Evolutionary conservation across 202 grass and related monocot genomes (phyloP), one percentile per base, ranked within the genome.

Genomic region (Bolboschoenoplectus hybrid): DNA sequence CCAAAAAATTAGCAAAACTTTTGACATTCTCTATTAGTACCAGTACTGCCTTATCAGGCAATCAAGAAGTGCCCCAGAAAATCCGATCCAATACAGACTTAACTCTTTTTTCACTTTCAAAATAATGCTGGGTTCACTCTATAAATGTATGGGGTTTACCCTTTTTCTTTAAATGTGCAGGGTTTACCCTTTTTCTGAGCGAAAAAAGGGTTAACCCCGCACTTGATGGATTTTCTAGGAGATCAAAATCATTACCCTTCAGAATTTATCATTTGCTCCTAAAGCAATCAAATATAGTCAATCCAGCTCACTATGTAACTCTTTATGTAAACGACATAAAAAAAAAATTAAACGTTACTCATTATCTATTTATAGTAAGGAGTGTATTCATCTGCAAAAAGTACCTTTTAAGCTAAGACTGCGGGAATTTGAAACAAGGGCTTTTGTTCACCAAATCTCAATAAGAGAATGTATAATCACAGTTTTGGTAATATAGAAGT

Each of bases 1-100:
- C 44, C 41, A 71, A 71, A 71, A 41, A 64, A 9, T 64, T 11
- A 34, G n/a, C 62, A 71, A 71, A 70, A 71, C n/a, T 71, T 14
- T 39, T 14, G 39, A 10, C 64, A 67, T 38, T 0, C 35, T 9
- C 35, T 11, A 38, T 38, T 45, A 19, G 38, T n/a, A 26, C 40
- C 67, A 47, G 68, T 46, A 47, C 16, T 9, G 17, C 11, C 68
- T 72, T 46, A 20, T 74, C 19, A 51, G 4, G 20, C 45, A 74
- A 26, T 7, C 7, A n/a, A 7, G 1, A 2, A 19, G 17, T n/a
- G 14, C 57, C 57, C 4, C 57, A 61, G 17, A 16, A 61, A 61
- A 61, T 61, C 16, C 17, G 13, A 58, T 58, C 1, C 57, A 20
- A 20, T 19, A 19, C 57, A 61, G 57, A 16, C n/a, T 61, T 14